Percentiles rank a stretch among this genome's conserved stretches.
Evolutionary conservation across 352 stramenopile species (phyloP).

Genomic region (Pythium dissimile): DNA sequence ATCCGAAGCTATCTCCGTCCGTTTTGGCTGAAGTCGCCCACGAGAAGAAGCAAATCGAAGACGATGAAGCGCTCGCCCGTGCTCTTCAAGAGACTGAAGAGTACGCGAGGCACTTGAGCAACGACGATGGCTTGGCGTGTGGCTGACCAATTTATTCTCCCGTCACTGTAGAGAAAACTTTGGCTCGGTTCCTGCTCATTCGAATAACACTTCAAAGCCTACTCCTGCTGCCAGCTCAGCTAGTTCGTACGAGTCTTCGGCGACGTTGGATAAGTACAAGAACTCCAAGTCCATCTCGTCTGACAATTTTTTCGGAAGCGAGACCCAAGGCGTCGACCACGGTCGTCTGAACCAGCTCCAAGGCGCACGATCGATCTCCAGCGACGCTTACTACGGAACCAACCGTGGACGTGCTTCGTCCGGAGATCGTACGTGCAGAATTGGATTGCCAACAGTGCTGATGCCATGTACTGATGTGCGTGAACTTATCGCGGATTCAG

Average conservation of each 20-base stretch:
- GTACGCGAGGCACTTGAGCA: no score
- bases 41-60: constrained; percentile 79
- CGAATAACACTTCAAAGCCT: constrained; percentile 16
- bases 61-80: constrained; percentile 81
- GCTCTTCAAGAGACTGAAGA: constrained; percentile 77
- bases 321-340: constrained; percentile 49
- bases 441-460: no score
- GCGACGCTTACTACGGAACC: constrained; percentile 82
- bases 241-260: constrained; percentile 18
- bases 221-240: not conserved
- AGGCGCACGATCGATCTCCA: constrained; percentile 82
- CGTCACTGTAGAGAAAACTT: constrained; percentile 13
- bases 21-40: constrained; percentile 18
- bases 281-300: constrained; percentile 91
- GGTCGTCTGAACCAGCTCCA: constrained; percentile 74
- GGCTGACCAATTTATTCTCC: not conserved
- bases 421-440: constrained; percentile 49
- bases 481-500: not conserved
- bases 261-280: constrained; percentile 91
- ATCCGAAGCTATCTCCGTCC: constrained; percentile 45
- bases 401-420: constrained; percentile 56
- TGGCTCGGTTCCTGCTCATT: not conserved
- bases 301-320: constrained; percentile 86
- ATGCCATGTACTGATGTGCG: no score
- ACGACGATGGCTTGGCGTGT: no score